These are phyloP conservation scores for Nevesoporus exiguus DNA, from an alignment of 768 basidiomycete species.

Conservation along the genomic window DNA sequence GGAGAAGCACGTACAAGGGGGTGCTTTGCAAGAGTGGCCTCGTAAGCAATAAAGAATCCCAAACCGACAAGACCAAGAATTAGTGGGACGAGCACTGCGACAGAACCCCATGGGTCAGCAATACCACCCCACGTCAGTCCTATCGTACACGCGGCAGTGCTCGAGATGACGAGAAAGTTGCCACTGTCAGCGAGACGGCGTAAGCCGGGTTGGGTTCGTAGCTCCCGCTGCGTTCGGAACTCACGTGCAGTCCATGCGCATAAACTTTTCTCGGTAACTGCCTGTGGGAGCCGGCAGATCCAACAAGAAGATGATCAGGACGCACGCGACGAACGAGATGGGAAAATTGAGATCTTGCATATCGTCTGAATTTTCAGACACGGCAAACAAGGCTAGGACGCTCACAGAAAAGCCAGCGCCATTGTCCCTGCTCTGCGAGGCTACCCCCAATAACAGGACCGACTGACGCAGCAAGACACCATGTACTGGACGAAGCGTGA, in stretches of 20 bases:
- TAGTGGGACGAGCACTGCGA: slow-evolving; percentile 39
- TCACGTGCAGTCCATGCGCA: slow-evolving; percentile 44
- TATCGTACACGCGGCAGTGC: slow-evolving; percentile 35
- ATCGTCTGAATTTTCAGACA: not conserved
- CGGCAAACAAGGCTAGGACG: not conserved
- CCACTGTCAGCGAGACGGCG: slow-evolving; percentile 29
- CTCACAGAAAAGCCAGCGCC: slow-evolving; percentile 44
- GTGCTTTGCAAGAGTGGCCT: slow-evolving; percentile 27
- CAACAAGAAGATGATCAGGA: slow-evolving; percentile 31
- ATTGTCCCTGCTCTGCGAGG: slow-evolving; percentile 30
- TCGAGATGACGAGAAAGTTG: slow-evolving; percentile 38
- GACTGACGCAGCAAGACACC: slow-evolving; percentile 34
- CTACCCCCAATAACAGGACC: slow-evolving; percentile 38
- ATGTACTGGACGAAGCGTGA: too few relatives aligned
- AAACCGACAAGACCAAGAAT: slow-evolving; percentile 42
- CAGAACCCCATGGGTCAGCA: slow-evolving; percentile 40
- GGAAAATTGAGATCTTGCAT: slow-evolving; percentile 41
- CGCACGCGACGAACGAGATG: slow-evolving; percentile 29
- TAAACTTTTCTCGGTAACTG: slow-evolving; percentile 33
- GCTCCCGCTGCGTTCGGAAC: too few relatives aligned
- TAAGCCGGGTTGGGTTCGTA: not conserved
- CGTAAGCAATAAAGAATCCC: slow-evolving; percentile 38
- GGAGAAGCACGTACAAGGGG: slow-evolving; percentile 28
- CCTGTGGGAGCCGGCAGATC: slow-evolving; percentile 34
- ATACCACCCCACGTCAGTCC: slow-evolving; percentile 50